Evolutionary conservation across 768 basidiomycete species (phyloP).

Genomic region (Rhizopogon vinicolor): DNA sequence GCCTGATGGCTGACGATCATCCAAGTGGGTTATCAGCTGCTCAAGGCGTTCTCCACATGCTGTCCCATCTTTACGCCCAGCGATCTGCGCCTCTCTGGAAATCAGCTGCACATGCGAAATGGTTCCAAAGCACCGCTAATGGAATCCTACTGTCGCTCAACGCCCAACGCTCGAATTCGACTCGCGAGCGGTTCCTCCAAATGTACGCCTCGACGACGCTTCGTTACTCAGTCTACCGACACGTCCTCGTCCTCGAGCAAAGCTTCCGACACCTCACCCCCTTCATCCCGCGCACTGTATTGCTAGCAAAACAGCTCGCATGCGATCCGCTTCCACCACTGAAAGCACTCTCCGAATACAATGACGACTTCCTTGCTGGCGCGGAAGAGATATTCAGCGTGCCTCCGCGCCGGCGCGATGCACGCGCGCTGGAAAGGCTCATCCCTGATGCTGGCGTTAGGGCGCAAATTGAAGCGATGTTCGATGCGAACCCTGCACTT

Average conservation of each 20-base stretch:
- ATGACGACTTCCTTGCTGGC: constrained; percentile 70
- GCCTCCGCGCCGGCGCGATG: constrained; percentile 40
- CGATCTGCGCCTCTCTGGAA: constrained; percentile 83
- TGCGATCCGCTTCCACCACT: constrained; percentile 88
- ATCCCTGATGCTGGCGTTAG: constrained; percentile 56
- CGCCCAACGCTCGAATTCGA: constrained; percentile 29
- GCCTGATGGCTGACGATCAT: constrained; percentile 7
- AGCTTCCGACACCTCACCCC: constrained; percentile 55
- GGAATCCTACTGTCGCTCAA: constrained; percentile 26
- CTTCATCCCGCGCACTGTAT: constrained; percentile 63
- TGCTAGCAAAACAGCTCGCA: constrained; percentile 52
- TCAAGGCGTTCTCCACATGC: constrained; percentile 60
- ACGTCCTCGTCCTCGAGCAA: constrained; percentile 70
- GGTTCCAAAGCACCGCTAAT: constrained; percentile 63
- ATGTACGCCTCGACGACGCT: constrained; percentile 38
- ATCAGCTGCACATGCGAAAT: constrained; percentile 51
- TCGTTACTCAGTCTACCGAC: constrained; percentile 61
- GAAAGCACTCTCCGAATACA: constrained; percentile 55
- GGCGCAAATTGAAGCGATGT: constrained; percentile 56
- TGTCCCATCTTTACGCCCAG: constrained; percentile 85
- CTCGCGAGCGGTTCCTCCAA: constrained; percentile 22
- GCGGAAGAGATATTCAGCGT: constrained; percentile 44
- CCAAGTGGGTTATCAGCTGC: constrained; percentile 32
- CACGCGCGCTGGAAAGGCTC: constrained; percentile 48
- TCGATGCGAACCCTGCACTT: constrained; percentile 51